These are phyloP conservation scores for Scytalidium sp. DNA, from an alignment of 2,329 filamentous ascomycete genomes.

Conservation along the genomic window DNA sequence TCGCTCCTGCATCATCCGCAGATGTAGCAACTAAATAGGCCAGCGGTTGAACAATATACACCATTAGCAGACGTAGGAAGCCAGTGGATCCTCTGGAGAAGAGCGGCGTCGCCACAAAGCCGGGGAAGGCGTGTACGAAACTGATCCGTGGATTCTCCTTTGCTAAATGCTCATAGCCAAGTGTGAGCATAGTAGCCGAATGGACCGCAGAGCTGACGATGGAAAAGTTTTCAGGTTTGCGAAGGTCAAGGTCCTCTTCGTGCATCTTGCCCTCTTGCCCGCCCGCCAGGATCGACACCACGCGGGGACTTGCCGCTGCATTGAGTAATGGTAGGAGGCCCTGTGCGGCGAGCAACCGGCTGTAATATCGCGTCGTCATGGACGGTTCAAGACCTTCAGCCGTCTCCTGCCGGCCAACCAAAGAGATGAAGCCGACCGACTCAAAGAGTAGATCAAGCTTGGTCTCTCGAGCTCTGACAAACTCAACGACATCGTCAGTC, in stretches of 20 bases:
- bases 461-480: conserved; percentile 38
- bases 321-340: conserved; percentile 55
- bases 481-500: conserved; percentile 41
- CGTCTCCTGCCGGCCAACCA: conserved; percentile 38
- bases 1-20: conserved; percentile 26
- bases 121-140: conserved; percentile 35
- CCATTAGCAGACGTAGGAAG: conserved; percentile 4
- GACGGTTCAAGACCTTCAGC: conserved; percentile 50
- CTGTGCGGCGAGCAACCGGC: conserved; percentile 49
- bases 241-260: conserved; percentile 39
- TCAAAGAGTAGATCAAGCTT: conserved; percentile 43
- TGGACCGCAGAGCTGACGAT: conserved; percentile 38
- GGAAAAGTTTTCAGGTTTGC: conserved; percentile 25
- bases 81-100: not conserved
- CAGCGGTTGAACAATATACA: conserved; percentile 6
- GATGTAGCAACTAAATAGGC: conserved; percentile 22
- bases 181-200: conserved; percentile 43
- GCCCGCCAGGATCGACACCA: conserved; percentile 50
- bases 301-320: conserved; percentile 38
- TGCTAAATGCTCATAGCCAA: conserved; percentile 44
- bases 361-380: conserved; percentile 49
- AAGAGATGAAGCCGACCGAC: conserved; percentile 31
- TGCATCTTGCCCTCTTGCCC: conserved; percentile 45
- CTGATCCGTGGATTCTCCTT: conserved; percentile 35
- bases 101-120: conserved; percentile 28